A percentile compares a stretch with the other conserved stretches of the same genome.
Conservation (phyloP, 2,329 filamentous ascomycete genomes). For the Penicillium sp. region DNA sequence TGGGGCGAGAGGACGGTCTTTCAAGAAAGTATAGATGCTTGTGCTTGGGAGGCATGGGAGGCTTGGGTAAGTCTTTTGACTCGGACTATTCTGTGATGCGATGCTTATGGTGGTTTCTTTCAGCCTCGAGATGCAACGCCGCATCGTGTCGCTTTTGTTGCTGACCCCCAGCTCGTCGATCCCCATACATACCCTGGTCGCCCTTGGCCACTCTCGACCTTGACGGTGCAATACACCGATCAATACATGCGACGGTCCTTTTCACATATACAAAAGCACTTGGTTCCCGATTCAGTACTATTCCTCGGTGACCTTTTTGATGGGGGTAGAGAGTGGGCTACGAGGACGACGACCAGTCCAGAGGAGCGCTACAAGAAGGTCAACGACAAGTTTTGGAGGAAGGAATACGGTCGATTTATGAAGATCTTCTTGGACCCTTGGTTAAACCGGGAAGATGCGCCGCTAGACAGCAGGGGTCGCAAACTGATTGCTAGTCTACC, state of each 20-base stretch:
- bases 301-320: slow-evolving; percentile 96
- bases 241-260: slow-evolving; percentile 86
- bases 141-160: slow-evolving; percentile 79
- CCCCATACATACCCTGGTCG: slow-evolving; percentile 91
- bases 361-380: slow-evolving; percentile 72
- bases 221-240: slow-evolving; percentile 75
- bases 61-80: slow-evolving; percentile 66
- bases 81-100: background rate
- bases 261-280: slow-evolving; percentile 67
- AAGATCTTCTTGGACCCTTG: slow-evolving; percentile 76
- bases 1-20: slow-evolving; percentile 86
- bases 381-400: slow-evolving; percentile 77
- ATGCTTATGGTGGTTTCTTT: background rate
- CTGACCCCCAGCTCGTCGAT: slow-evolving; percentile 89
- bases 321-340: slow-evolving; percentile 92
- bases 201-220: slow-evolving; percentile 66
- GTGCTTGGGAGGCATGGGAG: slow-evolving; percentile 87
- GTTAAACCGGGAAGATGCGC: slow-evolving; percentile 56
- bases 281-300: slow-evolving; percentile 83
- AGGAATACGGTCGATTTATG: slow-evolving; percentile 83
- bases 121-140: slow-evolving; percentile 76
- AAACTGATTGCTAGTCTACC: slow-evolving; percentile 83
- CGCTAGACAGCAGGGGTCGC: slow-evolving; percentile 63
- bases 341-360: slow-evolving; percentile 58
- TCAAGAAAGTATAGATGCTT: slow-evolving; percentile 65